Percentiles rank a stretch among this genome's conserved stretches.
Conservation (phyloP, 169 alveolate genomes). For the Eimeria maxima region DNA sequence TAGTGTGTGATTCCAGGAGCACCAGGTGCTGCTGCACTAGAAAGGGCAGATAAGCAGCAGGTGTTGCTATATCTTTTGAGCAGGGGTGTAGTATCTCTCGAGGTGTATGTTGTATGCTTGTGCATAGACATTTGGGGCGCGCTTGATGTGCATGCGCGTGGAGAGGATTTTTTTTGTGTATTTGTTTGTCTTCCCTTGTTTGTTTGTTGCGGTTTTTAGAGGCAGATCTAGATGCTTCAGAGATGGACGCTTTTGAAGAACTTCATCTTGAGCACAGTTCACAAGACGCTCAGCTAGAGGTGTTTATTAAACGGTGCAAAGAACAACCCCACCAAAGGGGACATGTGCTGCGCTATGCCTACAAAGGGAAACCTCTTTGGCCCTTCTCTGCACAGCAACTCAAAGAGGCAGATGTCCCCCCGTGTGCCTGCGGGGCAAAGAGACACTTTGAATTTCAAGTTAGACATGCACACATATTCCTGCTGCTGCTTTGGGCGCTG, state of each 20-base stretch:
- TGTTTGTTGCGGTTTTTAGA: conserved; percentile 19
- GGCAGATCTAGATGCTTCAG: conserved; percentile 50
- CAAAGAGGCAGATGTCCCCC: background rate
- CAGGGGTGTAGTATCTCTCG: no score
- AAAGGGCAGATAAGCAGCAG: no score
- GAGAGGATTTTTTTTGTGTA: background rate
- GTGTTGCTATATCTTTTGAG: no score
- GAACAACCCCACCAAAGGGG: background rate
- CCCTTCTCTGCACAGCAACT: conserved; percentile 62
- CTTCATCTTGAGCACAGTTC: conserved; percentile 1
- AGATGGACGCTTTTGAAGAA: conserved; percentile 57
- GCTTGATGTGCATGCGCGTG: background rate
- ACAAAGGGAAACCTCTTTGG: conserved; percentile 54
- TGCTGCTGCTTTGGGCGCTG: background rate
- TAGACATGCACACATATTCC: background rate
- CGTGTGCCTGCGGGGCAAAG: conserved; percentile 46
- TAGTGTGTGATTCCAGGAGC: no score
- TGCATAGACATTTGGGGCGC: no score
- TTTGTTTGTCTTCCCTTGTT: background rate
- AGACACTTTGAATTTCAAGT: conserved; percentile 77
- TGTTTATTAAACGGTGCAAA: conserved; percentile 19
- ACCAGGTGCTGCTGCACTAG: no score
- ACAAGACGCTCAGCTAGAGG: conserved; percentile 41
- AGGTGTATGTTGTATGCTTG: no score
- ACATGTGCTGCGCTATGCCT: conserved; percentile 72